Percentiles rank a stretch among this genome's conserved stretches.
Conservation (phyloP, 352 stramenopile species). For the Globisporangium rhizosaccharum region DNA sequence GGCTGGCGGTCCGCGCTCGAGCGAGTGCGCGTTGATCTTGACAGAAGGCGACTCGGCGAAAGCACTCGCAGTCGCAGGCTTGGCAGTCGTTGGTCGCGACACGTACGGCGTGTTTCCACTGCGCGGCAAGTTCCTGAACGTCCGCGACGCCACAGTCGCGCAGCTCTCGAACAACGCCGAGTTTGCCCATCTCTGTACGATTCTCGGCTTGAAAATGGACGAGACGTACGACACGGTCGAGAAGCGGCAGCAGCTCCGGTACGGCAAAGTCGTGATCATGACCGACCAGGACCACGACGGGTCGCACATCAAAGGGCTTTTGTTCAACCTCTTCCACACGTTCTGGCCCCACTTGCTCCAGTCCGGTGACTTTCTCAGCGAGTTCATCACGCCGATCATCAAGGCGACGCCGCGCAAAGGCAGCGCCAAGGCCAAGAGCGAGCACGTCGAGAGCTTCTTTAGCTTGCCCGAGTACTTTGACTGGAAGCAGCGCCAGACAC, state of each 20-base stretch:
- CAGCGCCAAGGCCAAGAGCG: slow-evolving; percentile 22
- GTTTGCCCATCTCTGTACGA: slow-evolving; percentile 95
- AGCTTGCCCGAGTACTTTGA: slow-evolving; percentile 95
- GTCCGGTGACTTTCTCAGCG: slow-evolving; percentile 93
- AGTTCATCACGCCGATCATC: slow-evolving; percentile 99
- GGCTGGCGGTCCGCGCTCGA: slow-evolving; percentile 88
- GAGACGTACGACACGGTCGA: slow-evolving; percentile 91
- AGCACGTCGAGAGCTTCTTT: slow-evolving; percentile 91
- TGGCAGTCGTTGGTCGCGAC: slow-evolving; percentile 97
- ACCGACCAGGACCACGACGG: slow-evolving; percentile 99
- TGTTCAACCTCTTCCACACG: slow-evolving; percentile 99
- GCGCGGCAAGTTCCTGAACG: slow-evolving; percentile 93
- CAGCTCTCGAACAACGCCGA: slow-evolving; percentile 93
- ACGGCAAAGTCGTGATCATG: slow-evolving; percentile 99
- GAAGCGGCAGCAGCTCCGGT: slow-evolving; percentile 90
- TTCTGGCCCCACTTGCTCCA: slow-evolving; percentile 98
- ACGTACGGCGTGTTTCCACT: slow-evolving; percentile 99
- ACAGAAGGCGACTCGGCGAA: slow-evolving; percentile 99
- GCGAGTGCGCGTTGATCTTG: slow-evolving; percentile 96
- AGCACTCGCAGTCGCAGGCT: slow-evolving; percentile 96
- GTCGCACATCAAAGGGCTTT: slow-evolving; percentile 98
- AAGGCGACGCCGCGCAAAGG: slow-evolving; percentile 86
- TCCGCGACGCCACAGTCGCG: slow-evolving; percentile 77
- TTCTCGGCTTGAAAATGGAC: slow-evolving; percentile 97
- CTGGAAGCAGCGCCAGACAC: slow-evolving; percentile 84